These are phyloP conservation scores for Botrytis fabae DNA, from an alignment of 2,329 filamentous ascomycete species.

Conservation along the genomic window DNA sequence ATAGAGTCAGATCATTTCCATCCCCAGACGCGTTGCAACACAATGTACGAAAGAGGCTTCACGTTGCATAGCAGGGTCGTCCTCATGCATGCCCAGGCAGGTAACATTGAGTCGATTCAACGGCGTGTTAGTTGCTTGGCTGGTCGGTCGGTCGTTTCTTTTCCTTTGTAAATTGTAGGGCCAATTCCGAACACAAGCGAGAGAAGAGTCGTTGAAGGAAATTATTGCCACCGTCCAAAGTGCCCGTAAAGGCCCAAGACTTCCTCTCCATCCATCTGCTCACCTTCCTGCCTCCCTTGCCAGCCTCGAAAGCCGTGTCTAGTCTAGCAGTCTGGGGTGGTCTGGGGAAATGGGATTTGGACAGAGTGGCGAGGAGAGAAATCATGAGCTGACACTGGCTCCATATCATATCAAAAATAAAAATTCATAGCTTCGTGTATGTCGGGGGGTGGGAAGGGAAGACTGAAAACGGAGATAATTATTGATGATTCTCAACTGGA, in stretches of 20 bases:
- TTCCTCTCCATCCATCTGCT: background rate
- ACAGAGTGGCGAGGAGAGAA: background rate
- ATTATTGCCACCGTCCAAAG: background rate
- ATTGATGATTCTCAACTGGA: background rate
- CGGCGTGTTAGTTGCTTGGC: background rate
- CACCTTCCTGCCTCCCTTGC: background rate
- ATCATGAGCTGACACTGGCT: background rate
- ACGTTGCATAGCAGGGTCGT: background rate
- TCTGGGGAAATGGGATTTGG: background rate
- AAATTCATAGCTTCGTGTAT: background rate
- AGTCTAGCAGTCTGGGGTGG: background rate
- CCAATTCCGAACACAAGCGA: conserved; percentile 11
- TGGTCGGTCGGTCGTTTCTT: background rate
- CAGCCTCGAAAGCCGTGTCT: conserved; percentile 8
- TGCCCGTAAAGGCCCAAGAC: background rate
- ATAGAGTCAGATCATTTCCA: background rate
- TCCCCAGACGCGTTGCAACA: background rate
- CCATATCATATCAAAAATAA: background rate
- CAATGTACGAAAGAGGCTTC: background rate
- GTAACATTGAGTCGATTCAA: background rate
- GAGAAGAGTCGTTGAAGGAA: background rate
- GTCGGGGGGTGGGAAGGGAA: too few species aligned
- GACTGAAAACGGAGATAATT: background rate
- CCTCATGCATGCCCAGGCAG: background rate
- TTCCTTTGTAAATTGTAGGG: background rate